Base-by-base conservation (phyloP, 495 filamentous ascomycete species). In the Xylaria intraflava region DNA sequence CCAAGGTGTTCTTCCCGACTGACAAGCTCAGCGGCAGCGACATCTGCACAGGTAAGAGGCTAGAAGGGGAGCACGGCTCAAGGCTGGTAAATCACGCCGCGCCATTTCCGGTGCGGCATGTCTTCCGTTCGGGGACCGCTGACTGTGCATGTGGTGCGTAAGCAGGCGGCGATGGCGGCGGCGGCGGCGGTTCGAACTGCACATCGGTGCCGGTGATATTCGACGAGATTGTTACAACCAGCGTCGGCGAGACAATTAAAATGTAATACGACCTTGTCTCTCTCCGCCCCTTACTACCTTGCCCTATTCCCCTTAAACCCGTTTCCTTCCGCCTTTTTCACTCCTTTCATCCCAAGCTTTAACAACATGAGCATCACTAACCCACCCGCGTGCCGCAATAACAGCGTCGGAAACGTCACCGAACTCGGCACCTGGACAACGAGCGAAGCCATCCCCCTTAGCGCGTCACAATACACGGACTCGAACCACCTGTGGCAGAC, bases 381-480 rank as follows among this genome's bases (percentile, higher is more conserved):
- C 49, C 17, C 27, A n/a, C n/a, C n/a, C n/a, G n/a, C n/a, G n/a
- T n/a, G n/a, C n/a, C n/a, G n/a, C n/a, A n/a, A n/a, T 60, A 78
- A 76, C 56, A 57, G 87, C 3, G 70, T 74, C 0, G 85, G 85
- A 9, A 79, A 72, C 23, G 71, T 79, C 45, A 44, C 72, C 0
- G 68, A 66, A 24, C 74, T 88, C 16, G 84, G 83, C 6, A 67
- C 58, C 58, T 87, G 83, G 84, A 64, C 76, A 48, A 67, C 78
- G 0, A 54, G 42, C 46, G 68, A 62, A 19, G 82, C 75, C 0
- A 42, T 85, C 0, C 57, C 78, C 0, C 69, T 88, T 24, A 74
- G 68, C 27, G 74, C 84, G 1, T 64, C 60, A 23, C 49, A 69
- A 7, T 88, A 87, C 57, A 80, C 78, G 6, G 51, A 51, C 12